Evolutionary conservation across 129 eudicot genomes (phyloP).

Genomic region (Pittosporum tobira): DNA sequence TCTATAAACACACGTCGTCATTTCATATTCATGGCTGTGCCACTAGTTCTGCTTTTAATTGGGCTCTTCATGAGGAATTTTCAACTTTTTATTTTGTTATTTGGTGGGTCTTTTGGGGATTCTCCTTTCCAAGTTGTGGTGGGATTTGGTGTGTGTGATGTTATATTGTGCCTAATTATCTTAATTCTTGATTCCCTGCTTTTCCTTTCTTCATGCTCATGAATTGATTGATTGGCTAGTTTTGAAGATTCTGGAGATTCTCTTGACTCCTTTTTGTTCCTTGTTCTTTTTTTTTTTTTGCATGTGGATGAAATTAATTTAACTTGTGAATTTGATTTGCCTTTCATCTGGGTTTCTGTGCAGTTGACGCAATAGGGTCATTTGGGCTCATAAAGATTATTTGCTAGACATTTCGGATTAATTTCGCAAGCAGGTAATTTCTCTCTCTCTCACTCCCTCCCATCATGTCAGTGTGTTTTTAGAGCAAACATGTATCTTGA

Average conservation of each 20-base stretch:
- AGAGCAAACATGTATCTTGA: no score
- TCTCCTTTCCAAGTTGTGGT: not conserved
- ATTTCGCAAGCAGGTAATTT: no score
- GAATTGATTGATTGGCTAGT: not conserved
- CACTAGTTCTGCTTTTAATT: no score
- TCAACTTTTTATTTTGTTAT: not conserved
- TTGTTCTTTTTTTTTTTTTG: not conserved
- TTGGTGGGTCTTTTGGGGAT: not conserved
- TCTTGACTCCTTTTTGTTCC: no score
- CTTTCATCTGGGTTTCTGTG: not conserved
- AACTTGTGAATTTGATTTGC: not conserved
- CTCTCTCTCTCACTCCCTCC: no score
- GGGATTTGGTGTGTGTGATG: not conserved
- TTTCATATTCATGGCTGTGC: no score
- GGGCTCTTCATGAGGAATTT: not conserved
- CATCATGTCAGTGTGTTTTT: no score
- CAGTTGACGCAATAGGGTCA: not conserved
- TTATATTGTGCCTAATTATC: no score
- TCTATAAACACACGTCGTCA: no score
- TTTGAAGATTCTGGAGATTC: not conserved
- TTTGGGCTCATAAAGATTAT: not conserved
- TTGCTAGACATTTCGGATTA: no score
- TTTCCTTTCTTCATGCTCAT: not conserved
- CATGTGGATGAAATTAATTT: not conserved
- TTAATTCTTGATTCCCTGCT: not conserved